Percentiles rank a stretch among this genome's conserved stretches.
Conservation (phyloP, 768 basidiomycete species). For the Mycena pura region DNA sequence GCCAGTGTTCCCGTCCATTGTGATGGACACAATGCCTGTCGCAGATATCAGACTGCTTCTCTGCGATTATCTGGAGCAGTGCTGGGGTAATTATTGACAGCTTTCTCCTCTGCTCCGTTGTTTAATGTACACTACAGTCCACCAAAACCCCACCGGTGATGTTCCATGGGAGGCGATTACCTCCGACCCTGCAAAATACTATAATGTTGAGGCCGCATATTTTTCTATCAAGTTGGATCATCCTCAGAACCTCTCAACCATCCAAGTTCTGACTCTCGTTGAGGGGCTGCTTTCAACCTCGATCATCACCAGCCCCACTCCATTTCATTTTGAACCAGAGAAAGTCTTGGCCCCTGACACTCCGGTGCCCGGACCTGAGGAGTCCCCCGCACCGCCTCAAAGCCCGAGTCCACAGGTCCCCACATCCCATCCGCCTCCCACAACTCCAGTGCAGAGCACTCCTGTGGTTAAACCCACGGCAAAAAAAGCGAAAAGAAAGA, state of each 20-base stretch:
- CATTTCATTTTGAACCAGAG: neutral
- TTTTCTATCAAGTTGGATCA: neutral
- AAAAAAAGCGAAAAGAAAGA: too few relatives aligned
- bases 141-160: neutral
- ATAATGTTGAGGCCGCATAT: neutral
- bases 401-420: too few relatives aligned
- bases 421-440: too few relatives aligned
- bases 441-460: too few relatives aligned
- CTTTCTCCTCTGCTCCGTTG: too few relatives aligned
- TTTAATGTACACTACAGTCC: neutral
- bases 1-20: neutral
- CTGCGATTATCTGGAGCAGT: slow-evolving; percentile 2
- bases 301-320: neutral
- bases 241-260: slow-evolving; percentile 1
- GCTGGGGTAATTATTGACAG: neutral
- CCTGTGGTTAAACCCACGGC: too few relatives aligned
- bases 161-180: neutral
- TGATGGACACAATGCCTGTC: neutral
- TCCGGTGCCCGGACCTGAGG: too few relatives aligned
- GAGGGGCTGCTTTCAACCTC: neutral
- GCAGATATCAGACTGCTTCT: neutral
- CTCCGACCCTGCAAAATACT: neutral
- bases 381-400: too few relatives aligned
- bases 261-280: neutral
- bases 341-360: neutral